Evolutionary conservation across 768 basidiomycete genomes (phyloP), one percentile per base, ranked within the genome.

Genomic region (Heimioporus sp.): DNA sequence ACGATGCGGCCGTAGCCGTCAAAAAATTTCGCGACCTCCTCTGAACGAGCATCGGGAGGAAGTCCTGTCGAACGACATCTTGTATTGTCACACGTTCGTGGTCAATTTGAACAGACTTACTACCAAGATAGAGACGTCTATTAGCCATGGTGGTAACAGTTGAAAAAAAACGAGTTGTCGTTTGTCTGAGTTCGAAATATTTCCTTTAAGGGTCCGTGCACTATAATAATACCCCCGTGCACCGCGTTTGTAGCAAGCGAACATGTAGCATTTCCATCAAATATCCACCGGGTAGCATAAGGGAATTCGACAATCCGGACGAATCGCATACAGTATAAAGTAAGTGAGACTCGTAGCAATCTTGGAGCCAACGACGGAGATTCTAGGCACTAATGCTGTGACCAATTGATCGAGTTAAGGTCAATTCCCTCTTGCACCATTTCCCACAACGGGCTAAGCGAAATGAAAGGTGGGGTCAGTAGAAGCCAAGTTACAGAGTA

Each of bases 371-470:
- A 49, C 41, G 24, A 47, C 36, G 38, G 20, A 10, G 10, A 30
- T 40, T 17, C 32, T 40, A 49, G 12, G 38, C 19, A 47, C 73
- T 69, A 80, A 58, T 79, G 77, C 51, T 77, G 90, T 42, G 90
- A 88, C 95, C 95, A 98, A 72, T 98, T 82, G 67, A 98, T 99
- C 16, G 88, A 79, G 65, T 85, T 93, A 60, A 98, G 82, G 69
- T 99, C 97, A 53, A 98, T 95, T 39, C 96, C 96, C 67, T 98
- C 97, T 72, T 97, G 93, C 15, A 98, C 95, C 95, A 99, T 98
- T 74, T 99, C 97, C 96, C 96, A 99, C 48, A 99, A 72, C 32
- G 97, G 97, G 65, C 92, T 92, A 24, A 24, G 24, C 24, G 24
- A 20, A 36, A 43, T 44, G 21, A 30, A 21, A 46, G 24, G 24